Conservation (phyloP, 2,329 filamentous ascomycete genomes). For the Pseudogymnoascus sp. region DNA sequence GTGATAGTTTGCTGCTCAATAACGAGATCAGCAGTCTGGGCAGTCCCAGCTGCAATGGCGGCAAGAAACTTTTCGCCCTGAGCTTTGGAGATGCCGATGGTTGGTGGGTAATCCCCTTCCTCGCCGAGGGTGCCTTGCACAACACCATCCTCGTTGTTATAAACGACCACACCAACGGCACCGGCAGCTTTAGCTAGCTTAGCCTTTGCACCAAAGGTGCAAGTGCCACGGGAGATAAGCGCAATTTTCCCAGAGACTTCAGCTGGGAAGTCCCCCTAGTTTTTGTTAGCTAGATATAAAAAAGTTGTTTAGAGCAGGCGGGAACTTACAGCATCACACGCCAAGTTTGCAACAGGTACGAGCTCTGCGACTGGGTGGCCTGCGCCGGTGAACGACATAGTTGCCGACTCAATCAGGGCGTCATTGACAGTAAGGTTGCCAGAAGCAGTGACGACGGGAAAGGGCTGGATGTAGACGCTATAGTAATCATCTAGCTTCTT, state of each 20-base stretch:
- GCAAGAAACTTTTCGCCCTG: slow-evolving; percentile 14
- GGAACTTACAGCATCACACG: slow-evolving; percentile 13
- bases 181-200: slow-evolving; percentile 46
- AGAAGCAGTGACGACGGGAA: slow-evolving; percentile 10
- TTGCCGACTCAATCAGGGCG: neutral
- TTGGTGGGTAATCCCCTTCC: slow-evolving; percentile 12
- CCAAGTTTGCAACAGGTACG: slow-evolving; percentile 18
- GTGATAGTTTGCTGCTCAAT: slow-evolving; percentile 12
- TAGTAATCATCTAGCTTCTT: slow-evolving; percentile 34
- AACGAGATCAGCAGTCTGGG: slow-evolving; percentile 12
- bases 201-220: slow-evolving; percentile 50
- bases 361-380: slow-evolving; percentile 13
- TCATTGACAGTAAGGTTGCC: slow-evolving; percentile 14
- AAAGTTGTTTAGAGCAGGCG: neutral
- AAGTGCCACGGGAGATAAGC: slow-evolving; percentile 46
- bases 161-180: slow-evolving; percentile 45
- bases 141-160: slow-evolving; percentile 15
- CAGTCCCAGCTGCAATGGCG: slow-evolving; percentile 10
- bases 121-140: slow-evolving; percentile 16
- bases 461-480: slow-evolving; percentile 16
- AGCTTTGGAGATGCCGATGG: slow-evolving; percentile 15
- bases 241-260: slow-evolving; percentile 39
- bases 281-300: neutral
- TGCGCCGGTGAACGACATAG: slow-evolving; percentile 15
- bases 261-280: slow-evolving; percentile 12